A percentile compares a stretch with the other conserved stretches of the same genome.
Evolutionary conservation across 202 grass and related monocot species (phyloP).

Genomic region (Panicum virgatum): DNA sequence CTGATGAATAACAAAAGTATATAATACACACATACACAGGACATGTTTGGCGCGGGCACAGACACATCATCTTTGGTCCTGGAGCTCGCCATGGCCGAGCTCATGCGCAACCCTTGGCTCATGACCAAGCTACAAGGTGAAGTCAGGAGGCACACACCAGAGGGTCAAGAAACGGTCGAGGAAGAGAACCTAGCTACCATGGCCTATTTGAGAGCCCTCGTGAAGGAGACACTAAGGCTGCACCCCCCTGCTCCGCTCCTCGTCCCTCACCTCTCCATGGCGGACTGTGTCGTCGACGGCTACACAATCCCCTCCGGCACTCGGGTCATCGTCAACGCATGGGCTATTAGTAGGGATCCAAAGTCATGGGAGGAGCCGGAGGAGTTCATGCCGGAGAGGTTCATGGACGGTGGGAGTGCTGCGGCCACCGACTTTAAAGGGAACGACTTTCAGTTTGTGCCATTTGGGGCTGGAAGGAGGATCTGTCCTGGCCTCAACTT

Average conservation of each 20-base stretch:
- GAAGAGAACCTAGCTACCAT: constrained; percentile 29
- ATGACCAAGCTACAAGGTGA: constrained; percentile 41
- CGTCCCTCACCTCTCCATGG: constrained; percentile 18
- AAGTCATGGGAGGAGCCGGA: constrained; percentile 19
- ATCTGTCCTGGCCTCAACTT: constrained; percentile 16
- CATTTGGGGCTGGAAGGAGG: constrained; percentile 28
- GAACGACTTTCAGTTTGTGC: constrained; percentile 6
- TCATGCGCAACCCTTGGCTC: background rate
- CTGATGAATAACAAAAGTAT: background rate
- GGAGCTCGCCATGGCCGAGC: constrained; percentile 29
- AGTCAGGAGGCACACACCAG: background rate
- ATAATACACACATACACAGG: background rate
- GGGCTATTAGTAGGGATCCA: constrained; percentile 15
- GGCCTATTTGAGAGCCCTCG: constrained; percentile 11
- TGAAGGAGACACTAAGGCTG: constrained; percentile 29
- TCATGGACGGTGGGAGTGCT: background rate
- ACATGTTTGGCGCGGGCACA: too few species aligned
- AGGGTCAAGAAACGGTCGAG: constrained; percentile 2
- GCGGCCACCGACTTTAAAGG: background rate
- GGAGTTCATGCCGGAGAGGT: constrained; percentile 31
- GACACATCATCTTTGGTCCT: constrained; percentile 25
- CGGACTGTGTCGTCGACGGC: constrained; percentile 17
- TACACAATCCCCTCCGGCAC: background rate
- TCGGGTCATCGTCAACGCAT: constrained; percentile 2
- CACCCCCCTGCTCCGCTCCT: constrained; percentile 32